Percentiles rank a stretch among this genome's conserved stretches.
Conservation (phyloP, 1,139 yeast genomes). For the Saccharomyces hybrid region DNA sequence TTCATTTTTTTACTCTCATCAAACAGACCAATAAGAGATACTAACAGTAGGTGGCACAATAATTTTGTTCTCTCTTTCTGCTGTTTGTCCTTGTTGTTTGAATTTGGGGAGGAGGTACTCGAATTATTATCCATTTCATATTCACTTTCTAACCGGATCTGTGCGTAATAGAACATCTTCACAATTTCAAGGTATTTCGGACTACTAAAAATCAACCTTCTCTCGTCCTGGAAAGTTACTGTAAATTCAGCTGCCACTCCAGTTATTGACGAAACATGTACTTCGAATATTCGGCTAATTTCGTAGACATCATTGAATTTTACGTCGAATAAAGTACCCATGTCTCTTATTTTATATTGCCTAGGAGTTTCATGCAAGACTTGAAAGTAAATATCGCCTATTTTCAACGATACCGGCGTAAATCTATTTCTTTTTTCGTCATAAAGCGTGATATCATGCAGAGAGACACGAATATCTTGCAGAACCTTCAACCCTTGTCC, state of each 20-base stretch:
- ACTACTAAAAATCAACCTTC: conserved; percentile 47
- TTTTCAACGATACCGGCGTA: conserved; percentile 52
- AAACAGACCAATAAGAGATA: conserved; percentile 61
- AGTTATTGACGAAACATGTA: conserved; percentile 45
- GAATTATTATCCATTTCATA: conserved; percentile 22
- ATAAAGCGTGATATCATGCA: conserved; percentile 35
- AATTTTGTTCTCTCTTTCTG: conserved; percentile 11
- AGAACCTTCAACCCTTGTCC: conserved; percentile 34
- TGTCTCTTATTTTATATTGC: conserved; percentile 33
- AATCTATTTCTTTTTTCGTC: conserved; percentile 38
- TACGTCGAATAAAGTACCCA: conserved; percentile 17
- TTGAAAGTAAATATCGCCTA: conserved; percentile 67
- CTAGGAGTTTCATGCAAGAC: conserved; percentile 39
- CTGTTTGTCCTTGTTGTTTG: conserved; percentile 3
- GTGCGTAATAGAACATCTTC: conserved; percentile 60
- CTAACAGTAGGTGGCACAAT: conserved; percentile 53
- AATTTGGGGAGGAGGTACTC: conserved; percentile 12
- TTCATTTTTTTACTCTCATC: conserved; percentile 54
- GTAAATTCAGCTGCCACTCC: conserved; percentile 53
- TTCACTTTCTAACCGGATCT: conserved; percentile 41
- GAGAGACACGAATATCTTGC: conserved; percentile 50
- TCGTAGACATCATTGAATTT: conserved; percentile 49
- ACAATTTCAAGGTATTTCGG: conserved; percentile 60
- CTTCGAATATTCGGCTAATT: conserved; percentile 45
- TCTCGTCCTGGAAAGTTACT: conserved; percentile 42